These are phyloP conservation scores for Podila epigama DNA, from an alignment of 192 early-diverging fungal species.

Conservation along the genomic window DNA sequence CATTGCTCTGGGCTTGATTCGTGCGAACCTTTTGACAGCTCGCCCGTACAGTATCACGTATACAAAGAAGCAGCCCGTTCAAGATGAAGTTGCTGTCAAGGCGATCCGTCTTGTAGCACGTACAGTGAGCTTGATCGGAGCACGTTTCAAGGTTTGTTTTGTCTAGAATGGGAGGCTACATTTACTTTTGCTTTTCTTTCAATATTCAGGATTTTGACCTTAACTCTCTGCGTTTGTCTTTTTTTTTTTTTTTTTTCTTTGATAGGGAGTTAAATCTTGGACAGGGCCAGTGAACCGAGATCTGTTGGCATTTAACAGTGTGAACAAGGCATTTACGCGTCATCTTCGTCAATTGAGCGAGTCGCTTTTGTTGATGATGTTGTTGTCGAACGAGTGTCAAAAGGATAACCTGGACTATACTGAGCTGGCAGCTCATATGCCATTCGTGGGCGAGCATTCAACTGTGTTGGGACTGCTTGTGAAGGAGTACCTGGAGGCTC, in stretches of 20 bases:
- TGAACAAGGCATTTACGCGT: constrained; percentile 67
- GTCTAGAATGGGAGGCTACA: too few relatives aligned
- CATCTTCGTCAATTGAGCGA: constrained; percentile 67
- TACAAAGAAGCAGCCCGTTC: constrained; percentile 40
- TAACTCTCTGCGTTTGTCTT: background rate
- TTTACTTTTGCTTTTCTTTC: background rate
- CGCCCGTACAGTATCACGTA: constrained; percentile 57
- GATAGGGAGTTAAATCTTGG: constrained; percentile 55
- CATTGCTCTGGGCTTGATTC: constrained; percentile 61
- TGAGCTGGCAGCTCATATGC: constrained; percentile 58
- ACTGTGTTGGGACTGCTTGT: constrained; percentile 59
- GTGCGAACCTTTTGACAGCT: constrained; percentile 54
- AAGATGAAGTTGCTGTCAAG: constrained; percentile 47
- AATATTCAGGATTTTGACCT: background rate
- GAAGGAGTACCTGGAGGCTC: constrained; percentile 60
- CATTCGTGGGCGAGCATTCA: constrained; percentile 61
- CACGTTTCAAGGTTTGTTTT: constrained; percentile 57
- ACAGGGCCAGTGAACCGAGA: constrained; percentile 72
- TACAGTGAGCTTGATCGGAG: constrained; percentile 58
- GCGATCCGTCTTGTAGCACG: constrained; percentile 59
- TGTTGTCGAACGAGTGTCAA: constrained; percentile 55
- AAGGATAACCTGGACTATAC: constrained; percentile 58
- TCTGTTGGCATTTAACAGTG: constrained; percentile 76
- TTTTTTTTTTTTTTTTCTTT: background rate
- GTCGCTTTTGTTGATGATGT: constrained; percentile 61